Base-by-base conservation (phyloP, 768 basidiomycete genomes). In the Termitomyces sp. region DNA sequence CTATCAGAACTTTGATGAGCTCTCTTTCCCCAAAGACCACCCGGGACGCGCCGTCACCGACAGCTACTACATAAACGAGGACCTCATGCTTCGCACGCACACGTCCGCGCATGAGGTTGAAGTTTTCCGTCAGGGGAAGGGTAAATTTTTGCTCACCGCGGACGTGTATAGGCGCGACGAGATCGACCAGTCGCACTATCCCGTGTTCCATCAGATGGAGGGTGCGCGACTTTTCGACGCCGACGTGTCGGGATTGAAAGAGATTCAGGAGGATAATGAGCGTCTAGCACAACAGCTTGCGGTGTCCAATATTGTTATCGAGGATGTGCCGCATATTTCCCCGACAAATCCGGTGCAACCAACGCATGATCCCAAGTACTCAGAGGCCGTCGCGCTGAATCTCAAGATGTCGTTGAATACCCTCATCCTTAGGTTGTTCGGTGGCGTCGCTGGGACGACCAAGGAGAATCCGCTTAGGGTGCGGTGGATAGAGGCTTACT, bases 91-190 rank as follows among this genome's bases (percentile, higher is more conserved):
- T 39, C 88, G 97, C 44, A 98, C 97, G 0, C 97, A 99, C 71
- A 98, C 97, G 1, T 94, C 91, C n/a, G 93, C 97, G 4, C 97
- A 99, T 70, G 96, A 99, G 75, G 91, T 98, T 34, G 95, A 97
- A 60, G 86, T 87, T 7, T 98, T 97, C 71, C 73, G 81, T 34
- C 75, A 77, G 46, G 92, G 92, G 6, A 78, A 88, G 62, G 85
- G 88, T 22, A 81, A 81, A 55, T 99, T 95, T 92, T 78, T 99
- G 34, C 78, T 98, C 24, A 91, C 94, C 9, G 95, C 97, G 33
- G 97, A 99, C 76, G 97, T 99, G 54, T 99, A 98, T 73, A 77
- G 97, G 52, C 85, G 97, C 66, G 97, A 99, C 81, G 97, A 98
- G 74, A 98, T 99, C 61, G 97, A 99, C 75, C 82, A 84, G 13